Conservation (phyloP, 805 yeast genomes). For the Isabelozyma heimii region DNA sequence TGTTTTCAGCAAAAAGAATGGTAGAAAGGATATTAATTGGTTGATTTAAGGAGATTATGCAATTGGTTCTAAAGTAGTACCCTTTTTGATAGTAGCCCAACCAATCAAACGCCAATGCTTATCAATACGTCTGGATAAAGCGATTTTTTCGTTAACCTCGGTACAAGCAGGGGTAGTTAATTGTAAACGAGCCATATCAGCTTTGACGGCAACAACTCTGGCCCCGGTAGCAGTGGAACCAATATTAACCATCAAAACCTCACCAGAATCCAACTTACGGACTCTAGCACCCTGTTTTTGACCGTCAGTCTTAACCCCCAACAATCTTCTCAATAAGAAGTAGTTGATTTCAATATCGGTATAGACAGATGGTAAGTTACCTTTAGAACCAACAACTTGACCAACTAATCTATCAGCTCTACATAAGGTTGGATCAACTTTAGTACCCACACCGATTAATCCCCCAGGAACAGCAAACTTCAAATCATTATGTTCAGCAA, state of each 20-base stretch:
- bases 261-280: constrained; percentile 88
- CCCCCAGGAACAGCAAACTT: constrained; percentile 99
- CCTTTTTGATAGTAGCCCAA: constrained; percentile 98
- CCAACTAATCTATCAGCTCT: constrained; percentile 99
- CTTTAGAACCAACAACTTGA: constrained; percentile 97
- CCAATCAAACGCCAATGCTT: constrained; percentile 99
- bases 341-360: constrained; percentile 97
- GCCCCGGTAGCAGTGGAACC: constrained; percentile 99
- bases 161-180: constrained; percentile 99
- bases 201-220: constrained; percentile 94
- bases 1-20: not conserved
- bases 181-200: constrained; percentile 98
- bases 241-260: constrained; percentile 97
- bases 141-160: constrained; percentile 96
- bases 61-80: constrained; percentile 82
- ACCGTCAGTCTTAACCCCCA: constrained; percentile 98
- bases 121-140: constrained; percentile 97
- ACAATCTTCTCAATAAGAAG: constrained; percentile 90
- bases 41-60: constrained; percentile 25
- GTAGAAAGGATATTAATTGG: not conserved
- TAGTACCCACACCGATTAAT: constrained; percentile 98
- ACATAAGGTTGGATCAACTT: constrained; percentile 97
- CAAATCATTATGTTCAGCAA: constrained; percentile 96
- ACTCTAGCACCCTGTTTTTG: constrained; percentile 93
- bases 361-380: constrained; percentile 92